Percentiles rank a stretch among this genome's conserved stretches.
phyloP scores from a whole-genome alignment of 73 alveolate genomes.

The Uronychia setigera region DNA sequence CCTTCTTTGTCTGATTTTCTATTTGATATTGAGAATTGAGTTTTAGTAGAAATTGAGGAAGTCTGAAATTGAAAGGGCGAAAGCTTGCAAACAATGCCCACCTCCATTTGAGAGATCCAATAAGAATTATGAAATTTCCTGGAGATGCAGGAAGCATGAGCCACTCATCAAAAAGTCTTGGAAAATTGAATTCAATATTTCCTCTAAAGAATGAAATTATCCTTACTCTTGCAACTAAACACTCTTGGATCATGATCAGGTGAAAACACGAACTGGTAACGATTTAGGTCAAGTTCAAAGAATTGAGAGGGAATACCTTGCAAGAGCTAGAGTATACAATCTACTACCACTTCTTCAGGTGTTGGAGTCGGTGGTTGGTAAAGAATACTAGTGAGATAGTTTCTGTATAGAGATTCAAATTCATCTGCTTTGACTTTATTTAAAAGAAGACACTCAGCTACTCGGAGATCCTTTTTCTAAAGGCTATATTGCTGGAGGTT shows the following conservation, averaged over 20 bases:
- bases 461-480: not conserved
- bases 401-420: not conserved
- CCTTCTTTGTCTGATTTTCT: not conserved
- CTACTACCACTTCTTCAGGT: not conserved
- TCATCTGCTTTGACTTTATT: not conserved
- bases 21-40: not conserved
- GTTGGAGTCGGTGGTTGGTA: not conserved
- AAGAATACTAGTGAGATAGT: not conserved
- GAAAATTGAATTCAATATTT: slow-evolving; percentile 1
- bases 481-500: not conserved
- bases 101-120: slow-evolving; percentile 2
- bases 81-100: slow-evolving; percentile 10
- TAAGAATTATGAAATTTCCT: not conserved
- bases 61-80: slow-evolving; percentile 13
- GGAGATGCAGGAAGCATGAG: slow-evolving; percentile 13
- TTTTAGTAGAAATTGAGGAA: slow-evolving; percentile 8
- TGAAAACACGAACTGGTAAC: not conserved
- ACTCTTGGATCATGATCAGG: not conserved
- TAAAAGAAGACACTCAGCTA: not conserved
- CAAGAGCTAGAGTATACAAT: not conserved
- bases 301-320: not conserved
- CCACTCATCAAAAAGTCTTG: slow-evolving; percentile 24
- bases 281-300: not conserved
- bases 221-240: not conserved
- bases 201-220: not conserved